Base-by-base conservation (phyloP, 352 stramenopile genomes). In the Pilasporangium apinafurcum region DNA sequence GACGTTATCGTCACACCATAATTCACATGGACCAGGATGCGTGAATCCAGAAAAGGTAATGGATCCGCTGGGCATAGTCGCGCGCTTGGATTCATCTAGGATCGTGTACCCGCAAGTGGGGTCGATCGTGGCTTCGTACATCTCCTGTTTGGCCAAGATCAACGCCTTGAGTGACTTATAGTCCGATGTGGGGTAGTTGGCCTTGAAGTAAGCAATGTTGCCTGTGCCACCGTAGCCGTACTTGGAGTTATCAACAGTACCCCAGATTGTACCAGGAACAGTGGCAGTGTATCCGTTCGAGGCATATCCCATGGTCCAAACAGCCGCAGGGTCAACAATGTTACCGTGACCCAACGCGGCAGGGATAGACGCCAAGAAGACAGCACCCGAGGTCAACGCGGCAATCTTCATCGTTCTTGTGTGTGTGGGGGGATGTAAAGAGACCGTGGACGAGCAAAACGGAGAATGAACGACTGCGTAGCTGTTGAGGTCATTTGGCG, bases 1-100 rank as follows among this genome's bases (percentile, higher is more conserved):
- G 36, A 74, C 75, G 47, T 48, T 70, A 43, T 77, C 60, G 42
- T 73, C 71, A 31, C 68, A 82, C 66, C 69, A 84, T 30, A 72
- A 53, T 33, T 87, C 71, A 33, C 75, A 87, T 21, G 64, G 67
- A 7, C 71, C 68, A 0, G 60, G 51, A 49, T 87, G 75, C 1
- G 65, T 73, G 50, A 85, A 85, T 0, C 69, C 64, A 13, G 64
- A 59, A 55, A 64, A 73, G 40, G 55, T 70, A 30, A 83, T 47
- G 40, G 65, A 43, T 5, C 36, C 47, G 10, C 64, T 48, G 4
- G 66, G 64, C 33, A 81, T 42, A 30, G 65, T 59, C 6, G 16
- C 31, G 26, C 31, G 44, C 55, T 68, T 68, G 44, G 34, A n/a
- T 12, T 65, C 46, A 34, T 65, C 59, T 55, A 58, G 56, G 34